Percentiles rank a stretch among this genome's conserved stretches.
Evolutionary conservation across 768 basidiomycete genomes (phyloP).

Genomic region (Boletus subcaerulescens): DNA sequence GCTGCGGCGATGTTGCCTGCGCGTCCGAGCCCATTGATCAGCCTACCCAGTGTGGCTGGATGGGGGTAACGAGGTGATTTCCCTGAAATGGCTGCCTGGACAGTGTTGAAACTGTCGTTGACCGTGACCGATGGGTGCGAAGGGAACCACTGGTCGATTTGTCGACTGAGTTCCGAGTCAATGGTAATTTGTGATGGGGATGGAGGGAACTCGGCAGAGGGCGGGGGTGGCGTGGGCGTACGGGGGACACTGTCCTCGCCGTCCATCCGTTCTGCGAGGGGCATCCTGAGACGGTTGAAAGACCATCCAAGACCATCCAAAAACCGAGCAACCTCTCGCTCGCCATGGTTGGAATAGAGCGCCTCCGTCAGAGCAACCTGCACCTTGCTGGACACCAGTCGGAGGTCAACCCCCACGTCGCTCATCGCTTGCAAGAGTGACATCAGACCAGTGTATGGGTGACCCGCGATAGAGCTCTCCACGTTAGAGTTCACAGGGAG

Average conservation of each 20-base stretch:
- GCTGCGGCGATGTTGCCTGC: slow-evolving; percentile 57
- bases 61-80: slow-evolving; percentile 46
- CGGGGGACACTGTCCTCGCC: slow-evolving; percentile 2
- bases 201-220: slow-evolving; percentile 12
- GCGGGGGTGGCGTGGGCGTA: slow-evolving; percentile 8
- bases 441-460: slow-evolving; percentile 40
- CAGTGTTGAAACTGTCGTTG: slow-evolving; percentile 45
- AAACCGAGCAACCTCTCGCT: slow-evolving; percentile 23
- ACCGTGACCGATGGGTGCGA: slow-evolving; percentile 28
- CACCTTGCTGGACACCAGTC: slow-evolving; percentile 18
- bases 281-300: slow-evolving; percentile 21
- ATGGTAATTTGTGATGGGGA: slow-evolving; percentile 15
- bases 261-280: slow-evolving; percentile 16
- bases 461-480: slow-evolving; percentile 7
- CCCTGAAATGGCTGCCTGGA: slow-evolving; percentile 42
- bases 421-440: slow-evolving; percentile 43
- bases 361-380: slow-evolving; percentile 20
- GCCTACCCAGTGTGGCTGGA: slow-evolving; percentile 48
- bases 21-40: slow-evolving; percentile 73
- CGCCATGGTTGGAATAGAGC: slow-evolving; percentile 20
- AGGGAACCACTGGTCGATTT: slow-evolving; percentile 35
- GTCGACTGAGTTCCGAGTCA: slow-evolving; percentile 26
- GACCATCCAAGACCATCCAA: slow-evolving; percentile 17
- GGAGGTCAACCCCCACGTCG: slow-evolving; percentile 30
- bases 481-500: slow-evolving; percentile 15